phyloP scores from a whole-genome alignment of 257 asterid genomes.

The Oldenlandia corymbosa region DNA sequence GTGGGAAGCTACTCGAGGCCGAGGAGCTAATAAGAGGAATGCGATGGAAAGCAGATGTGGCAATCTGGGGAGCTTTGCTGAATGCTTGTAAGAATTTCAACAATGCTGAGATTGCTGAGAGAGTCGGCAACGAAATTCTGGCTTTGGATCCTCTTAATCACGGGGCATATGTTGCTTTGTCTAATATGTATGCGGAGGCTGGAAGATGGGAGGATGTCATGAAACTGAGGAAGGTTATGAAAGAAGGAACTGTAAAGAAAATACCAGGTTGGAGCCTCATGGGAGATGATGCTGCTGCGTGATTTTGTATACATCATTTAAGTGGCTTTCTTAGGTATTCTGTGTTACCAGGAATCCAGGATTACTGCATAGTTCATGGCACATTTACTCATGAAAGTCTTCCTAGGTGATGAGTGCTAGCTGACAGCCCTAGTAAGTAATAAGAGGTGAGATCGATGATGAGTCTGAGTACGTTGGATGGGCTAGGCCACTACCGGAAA shows the following conservation, averaged over 20 bases:
- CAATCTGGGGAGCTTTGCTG: constrained; percentile 78
- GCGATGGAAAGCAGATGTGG: constrained; percentile 73
- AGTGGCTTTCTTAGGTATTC: neutral
- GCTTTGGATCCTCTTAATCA: constrained; percentile 62
- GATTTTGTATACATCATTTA: constrained; percentile 4
- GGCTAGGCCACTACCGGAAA: too few species aligned
- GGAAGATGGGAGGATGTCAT: constrained; percentile 81
- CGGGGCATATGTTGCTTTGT: constrained; percentile 66
- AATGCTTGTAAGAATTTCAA: constrained; percentile 61
- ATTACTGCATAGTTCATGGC: neutral
- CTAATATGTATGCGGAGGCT: constrained; percentile 83
- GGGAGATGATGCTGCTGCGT: constrained; percentile 24
- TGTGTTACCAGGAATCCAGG: neutral
- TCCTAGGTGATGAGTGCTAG: too few species aligned
- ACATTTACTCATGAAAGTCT: neutral
- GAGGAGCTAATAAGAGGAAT: constrained; percentile 62
- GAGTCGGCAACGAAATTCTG: constrained; percentile 58
- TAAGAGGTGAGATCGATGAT: too few species aligned
- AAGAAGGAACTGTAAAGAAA: constrained; percentile 53
- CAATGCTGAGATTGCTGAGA: constrained; percentile 67
- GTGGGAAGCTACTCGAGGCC: constrained; percentile 65
- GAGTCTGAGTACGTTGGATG: too few species aligned
- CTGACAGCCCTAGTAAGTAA: too few species aligned
- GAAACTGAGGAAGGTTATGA: constrained; percentile 56
- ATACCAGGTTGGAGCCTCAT: constrained; percentile 71